Conservation (phyloP, 805 yeast genomes). For the Yarrowia bubula region DNA sequence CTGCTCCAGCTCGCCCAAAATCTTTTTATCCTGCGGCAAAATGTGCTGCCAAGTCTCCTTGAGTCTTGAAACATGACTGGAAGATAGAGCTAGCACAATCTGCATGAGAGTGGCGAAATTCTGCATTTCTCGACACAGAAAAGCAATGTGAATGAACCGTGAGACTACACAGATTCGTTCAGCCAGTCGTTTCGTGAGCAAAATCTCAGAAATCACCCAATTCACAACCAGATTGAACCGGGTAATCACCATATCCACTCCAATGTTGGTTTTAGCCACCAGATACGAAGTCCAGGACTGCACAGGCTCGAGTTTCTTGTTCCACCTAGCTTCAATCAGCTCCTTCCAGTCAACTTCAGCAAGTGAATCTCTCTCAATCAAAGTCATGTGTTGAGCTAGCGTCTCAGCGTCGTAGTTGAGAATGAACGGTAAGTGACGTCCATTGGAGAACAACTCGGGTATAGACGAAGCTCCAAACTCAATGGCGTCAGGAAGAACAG, state of each 20-base stretch:
- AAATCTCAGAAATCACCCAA: slow-evolving; percentile 87
- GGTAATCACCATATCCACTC: slow-evolving; percentile 76
- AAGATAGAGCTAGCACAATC: slow-evolving; percentile 73
- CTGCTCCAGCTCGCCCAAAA: slow-evolving; percentile 65
- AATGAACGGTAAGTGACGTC: slow-evolving; percentile 76
- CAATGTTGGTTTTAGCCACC: slow-evolving; percentile 56
- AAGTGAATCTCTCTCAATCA: slow-evolving; percentile 80
- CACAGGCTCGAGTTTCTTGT: slow-evolving; percentile 60
- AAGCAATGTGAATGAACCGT: slow-evolving; percentile 84
- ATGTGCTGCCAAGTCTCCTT: slow-evolving; percentile 72
- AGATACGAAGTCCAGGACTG: slow-evolving; percentile 82
- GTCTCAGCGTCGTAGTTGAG: slow-evolving; percentile 64
- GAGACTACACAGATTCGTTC: slow-evolving; percentile 71
- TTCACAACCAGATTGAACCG: slow-evolving; percentile 85
- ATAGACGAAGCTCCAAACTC: slow-evolving; percentile 9
- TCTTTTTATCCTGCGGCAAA: slow-evolving; percentile 67
- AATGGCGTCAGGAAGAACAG: slow-evolving; percentile 7
- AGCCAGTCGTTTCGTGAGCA: slow-evolving; percentile 59
- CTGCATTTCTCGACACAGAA: slow-evolving; percentile 57
- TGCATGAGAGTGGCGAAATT: slow-evolving; percentile 88
- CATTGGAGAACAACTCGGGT: slow-evolving; percentile 35
- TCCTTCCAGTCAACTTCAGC: slow-evolving; percentile 92
- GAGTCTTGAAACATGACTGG: slow-evolving; percentile 58
- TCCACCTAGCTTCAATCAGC: slow-evolving; percentile 73
- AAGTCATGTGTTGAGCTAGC: slow-evolving; percentile 77